Evolutionary conservation across 805 yeast genomes (phyloP), one percentile per base, ranked within the genome.

Genomic region (Dipodascopsis tothii): DNA sequence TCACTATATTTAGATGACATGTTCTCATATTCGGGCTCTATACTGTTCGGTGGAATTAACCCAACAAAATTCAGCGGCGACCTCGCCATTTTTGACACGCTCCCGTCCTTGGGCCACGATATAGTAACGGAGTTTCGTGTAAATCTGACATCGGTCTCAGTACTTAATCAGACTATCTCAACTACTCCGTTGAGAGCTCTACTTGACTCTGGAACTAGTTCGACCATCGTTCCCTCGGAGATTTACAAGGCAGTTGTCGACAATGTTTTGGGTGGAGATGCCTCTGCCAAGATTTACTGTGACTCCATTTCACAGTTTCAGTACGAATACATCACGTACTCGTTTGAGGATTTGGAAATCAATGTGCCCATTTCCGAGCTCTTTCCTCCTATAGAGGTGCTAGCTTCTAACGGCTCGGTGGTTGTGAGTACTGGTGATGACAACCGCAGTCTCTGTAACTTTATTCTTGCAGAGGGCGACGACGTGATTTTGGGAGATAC

Each of bases 401-500:
- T n/a, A n/a, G 32, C 51, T 6, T 19, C 37, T 17, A 41, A 45
- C 38, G 58, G 59, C 19, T 54, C 55, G 21, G 30, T 45, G n/a
- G 47, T 45, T 21, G n/a, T n/a, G n/a, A n/a, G n/a, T n/a, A n/a
- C n/a, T n/a, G n/a, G n/a, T n/a, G n/a, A n/a, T n/a, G n/a, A n/a
- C n/a, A n/a, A n/a, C n/a, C n/a, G n/a, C n/a, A n/a, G n/a, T n/a
- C n/a, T n/a, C n/a, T 56, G 60, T 34, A 41, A 48, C 6, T 42
- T 62, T 28, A 55, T 58, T 14, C 49, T 60, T 16, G 14, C 54
- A 60, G 19, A 63, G 56, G 22, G 62, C 54, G 28, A 39, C 45
- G 46, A 62, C 65, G 54, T 55, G 33, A 68, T 79, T 43, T 65
- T 83, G 30, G 92, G 92, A 7, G 87, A 80, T 57, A 71, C 73